These are phyloP conservation scores for Ehretia macrophylla DNA, from an alignment of 257 asterid genomes.

Conservation along the genomic window DNA sequence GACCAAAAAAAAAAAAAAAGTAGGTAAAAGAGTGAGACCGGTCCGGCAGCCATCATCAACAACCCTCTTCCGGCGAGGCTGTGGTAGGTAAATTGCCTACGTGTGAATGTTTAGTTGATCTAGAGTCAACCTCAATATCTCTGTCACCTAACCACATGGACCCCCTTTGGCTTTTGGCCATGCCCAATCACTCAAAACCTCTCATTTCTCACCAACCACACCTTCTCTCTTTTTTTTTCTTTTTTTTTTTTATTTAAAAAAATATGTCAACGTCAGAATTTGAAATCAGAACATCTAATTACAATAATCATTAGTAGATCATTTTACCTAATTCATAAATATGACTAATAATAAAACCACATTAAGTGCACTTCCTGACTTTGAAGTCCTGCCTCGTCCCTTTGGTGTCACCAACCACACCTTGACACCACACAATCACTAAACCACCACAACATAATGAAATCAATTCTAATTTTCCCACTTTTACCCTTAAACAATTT, in stretches of 20 bases:
- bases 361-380: too few species aligned
- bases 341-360: too few species aligned
- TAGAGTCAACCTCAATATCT: slow-evolving; percentile 22
- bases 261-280: too few species aligned
- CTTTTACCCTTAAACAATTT: slow-evolving; percentile 40
- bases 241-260: too few species aligned
- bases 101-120: slow-evolving; percentile 11
- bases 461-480: slow-evolving; percentile 3
- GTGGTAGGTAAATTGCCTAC: slow-evolving; percentile 35
- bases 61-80: slow-evolving; percentile 11
- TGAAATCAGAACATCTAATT: too few species aligned
- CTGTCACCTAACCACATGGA: slow-evolving; percentile 31
- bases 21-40: not conserved
- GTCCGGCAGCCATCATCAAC: slow-evolving; percentile 11
- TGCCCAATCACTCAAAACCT: not conserved
- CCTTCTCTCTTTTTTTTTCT: too few species aligned
- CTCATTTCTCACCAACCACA: slow-evolving; percentile 59
- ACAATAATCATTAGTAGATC: too few species aligned
- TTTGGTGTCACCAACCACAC: slow-evolving; percentile 76
- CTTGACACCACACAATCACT: slow-evolving; percentile 4
- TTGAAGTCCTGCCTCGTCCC: too few species aligned
- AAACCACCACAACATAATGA: not conserved
- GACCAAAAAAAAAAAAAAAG: too few species aligned
- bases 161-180: slow-evolving; percentile 24
- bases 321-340: too few species aligned